Base-by-base conservation (phyloP, 1,284 basidiomycete genomes). In the Cryptococcus depauperatus region DNA sequence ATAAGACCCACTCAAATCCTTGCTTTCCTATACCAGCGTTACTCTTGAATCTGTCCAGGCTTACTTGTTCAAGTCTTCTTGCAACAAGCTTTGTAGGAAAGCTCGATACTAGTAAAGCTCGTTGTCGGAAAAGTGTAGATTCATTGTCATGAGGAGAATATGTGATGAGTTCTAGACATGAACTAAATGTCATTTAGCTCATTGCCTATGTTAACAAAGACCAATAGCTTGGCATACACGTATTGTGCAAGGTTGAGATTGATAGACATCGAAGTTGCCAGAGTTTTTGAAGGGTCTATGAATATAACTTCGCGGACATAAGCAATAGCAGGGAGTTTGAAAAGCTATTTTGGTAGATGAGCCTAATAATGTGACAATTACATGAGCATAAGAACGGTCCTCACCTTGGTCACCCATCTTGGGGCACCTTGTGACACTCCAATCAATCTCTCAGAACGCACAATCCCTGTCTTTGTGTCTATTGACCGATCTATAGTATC, bases 251-350 rank as follows among this genome's bases (percentile, higher is more conserved):
- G 74, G 19, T 85, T 86, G 43, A 95, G 81, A 71, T 92, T 95
- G 68, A 89, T 82, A 19, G 87, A 88, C 66, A 95, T 88, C 50
- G 81, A 82, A 27, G 84, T 84, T 38, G 78, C 81, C 23, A 77
- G 79, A 43, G 79, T 73, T 7, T 44, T 42, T 22, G 52, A 44
- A 0, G 89, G 89, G 67, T 93, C 87, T 35, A 92, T 76, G 64
- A 91, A 92, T 9, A 87, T 87, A 50, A 96, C 84, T 72, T 96
- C 91, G 38, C 91, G 82, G 2, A 95, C 87, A 63, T 87, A 95
- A 7, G 92, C 89, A 56, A 92, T 87, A 69, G 91, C 86, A 8
- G 66, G 66, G 1, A 69, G 56, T 9, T 53, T 47, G 41, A 69
- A 67, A 13, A 69, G 59, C 64, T 68, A 43, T 5, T 19, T 19